These are phyloP conservation scores for Monascus ruber DNA, from an alignment of 2,329 filamentous ascomycete genomes.

Conservation along the genomic window DNA sequence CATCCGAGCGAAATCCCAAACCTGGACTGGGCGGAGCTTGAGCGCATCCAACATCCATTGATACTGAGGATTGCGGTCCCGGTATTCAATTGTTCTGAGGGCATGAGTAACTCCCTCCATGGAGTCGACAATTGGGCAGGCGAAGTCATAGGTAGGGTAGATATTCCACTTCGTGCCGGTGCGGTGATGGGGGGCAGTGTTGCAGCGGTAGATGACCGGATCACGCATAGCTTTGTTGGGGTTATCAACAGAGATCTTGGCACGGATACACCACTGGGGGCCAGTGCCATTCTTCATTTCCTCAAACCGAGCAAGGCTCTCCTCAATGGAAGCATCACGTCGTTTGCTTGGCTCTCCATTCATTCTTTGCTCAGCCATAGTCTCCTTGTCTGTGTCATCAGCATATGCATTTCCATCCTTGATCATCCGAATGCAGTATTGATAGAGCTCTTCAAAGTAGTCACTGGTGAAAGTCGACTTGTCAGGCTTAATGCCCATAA, in stretches of 20 bases:
- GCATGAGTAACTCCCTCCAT: slow-evolving; percentile 55
- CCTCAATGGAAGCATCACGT: slow-evolving; percentile 66
- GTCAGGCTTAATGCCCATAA: slow-evolving; percentile 89
- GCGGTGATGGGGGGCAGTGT: slow-evolving; percentile 52
- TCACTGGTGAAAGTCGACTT: slow-evolving; percentile 82
- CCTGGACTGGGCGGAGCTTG: slow-evolving; percentile 34
- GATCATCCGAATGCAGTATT: slow-evolving; percentile 74
- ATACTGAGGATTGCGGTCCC: slow-evolving; percentile 42
- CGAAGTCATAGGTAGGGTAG: slow-evolving; percentile 58
- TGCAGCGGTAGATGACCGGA: slow-evolving; percentile 95
- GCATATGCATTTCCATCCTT: slow-evolving; percentile 82
- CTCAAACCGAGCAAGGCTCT: slow-evolving; percentile 75
- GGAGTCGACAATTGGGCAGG: slow-evolving; percentile 52
- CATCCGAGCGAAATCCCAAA: slow-evolving; percentile 43
- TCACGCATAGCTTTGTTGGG: slow-evolving; percentile 94
- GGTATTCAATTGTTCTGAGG: slow-evolving; percentile 51
- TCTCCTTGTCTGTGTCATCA: slow-evolving; percentile 84
- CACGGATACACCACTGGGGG: slow-evolving; percentile 77
- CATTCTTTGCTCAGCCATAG: slow-evolving; percentile 75
- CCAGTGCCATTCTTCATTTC: slow-evolving; percentile 89
- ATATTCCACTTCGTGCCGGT: slow-evolving; percentile 55
- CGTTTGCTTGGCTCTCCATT: slow-evolving; percentile 71
- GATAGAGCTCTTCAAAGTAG: slow-evolving; percentile 87
- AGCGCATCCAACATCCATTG: slow-evolving; percentile 40
- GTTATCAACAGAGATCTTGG: slow-evolving; percentile 84